Conservation (phyloP, 208 protist genomes). For the Crithidia acanthocephali region DNA sequence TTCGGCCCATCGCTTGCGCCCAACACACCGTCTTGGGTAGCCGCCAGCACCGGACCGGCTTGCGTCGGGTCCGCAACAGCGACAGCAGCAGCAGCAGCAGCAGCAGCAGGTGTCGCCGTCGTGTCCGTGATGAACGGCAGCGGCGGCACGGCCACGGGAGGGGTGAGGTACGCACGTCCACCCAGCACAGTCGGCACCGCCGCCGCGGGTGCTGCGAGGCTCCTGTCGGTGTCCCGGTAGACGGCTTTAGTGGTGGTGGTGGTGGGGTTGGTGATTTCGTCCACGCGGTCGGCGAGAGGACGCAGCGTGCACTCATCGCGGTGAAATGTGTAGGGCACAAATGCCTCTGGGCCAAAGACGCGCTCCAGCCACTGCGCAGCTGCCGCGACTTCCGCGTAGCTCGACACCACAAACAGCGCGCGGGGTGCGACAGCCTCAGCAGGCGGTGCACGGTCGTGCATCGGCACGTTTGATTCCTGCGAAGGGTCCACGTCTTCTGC, state of each 20-base stretch:
- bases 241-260: neutral
- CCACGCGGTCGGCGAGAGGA: too few species aligned
- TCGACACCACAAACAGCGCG: slow-evolving; percentile 55
- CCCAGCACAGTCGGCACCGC: neutral
- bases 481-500: neutral
- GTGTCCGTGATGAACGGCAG: slow-evolving; percentile 29
- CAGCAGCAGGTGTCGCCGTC: neutral
- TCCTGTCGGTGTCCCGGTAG: neutral
- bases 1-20: neutral
- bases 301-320: slow-evolving; percentile 34
- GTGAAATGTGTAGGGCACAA: slow-evolving; percentile 49
- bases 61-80: slow-evolving; percentile 20
- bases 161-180: slow-evolving; percentile 3
- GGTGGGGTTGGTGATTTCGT: too few species aligned
- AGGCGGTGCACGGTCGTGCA: too few species aligned
- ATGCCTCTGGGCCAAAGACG: slow-evolving; percentile 68
- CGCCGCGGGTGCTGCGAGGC: neutral
- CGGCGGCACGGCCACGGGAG: neutral
- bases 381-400: slow-evolving; percentile 43
- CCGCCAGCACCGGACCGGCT: neutral
- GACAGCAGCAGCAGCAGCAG: neutral
- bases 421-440: slow-evolving; percentile 22
- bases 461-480: too few species aligned
- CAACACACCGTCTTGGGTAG: neutral
- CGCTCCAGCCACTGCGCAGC: slow-evolving; percentile 46